These are phyloP conservation scores for Hericium erinaceus DNA, from an alignment of 768 basidiomycete genomes.

Conservation along the genomic window DNA sequence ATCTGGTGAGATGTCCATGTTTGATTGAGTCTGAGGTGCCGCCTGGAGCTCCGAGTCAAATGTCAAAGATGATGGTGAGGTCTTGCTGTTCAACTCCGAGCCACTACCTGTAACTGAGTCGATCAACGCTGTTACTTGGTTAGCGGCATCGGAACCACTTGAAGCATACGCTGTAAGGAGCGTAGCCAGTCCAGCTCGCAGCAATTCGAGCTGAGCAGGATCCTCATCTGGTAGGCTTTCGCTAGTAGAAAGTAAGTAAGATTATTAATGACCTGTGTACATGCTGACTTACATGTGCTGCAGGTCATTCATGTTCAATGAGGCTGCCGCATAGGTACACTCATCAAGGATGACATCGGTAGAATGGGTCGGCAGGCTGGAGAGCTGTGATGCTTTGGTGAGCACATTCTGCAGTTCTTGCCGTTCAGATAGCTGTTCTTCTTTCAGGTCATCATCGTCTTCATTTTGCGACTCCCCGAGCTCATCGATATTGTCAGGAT, in stretches of 20 bases:
- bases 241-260: neutral
- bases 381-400: no score
- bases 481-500: no score
- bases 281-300: neutral
- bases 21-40: neutral
- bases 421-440: neutral
- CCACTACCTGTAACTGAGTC: no score
- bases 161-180: neutral
- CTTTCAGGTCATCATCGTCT: neutral
- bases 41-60: neutral
- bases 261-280: neutral
- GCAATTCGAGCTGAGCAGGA: neutral
- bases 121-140: neutral
- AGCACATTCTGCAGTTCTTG: neutral
- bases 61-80: no score
- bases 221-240: neutral
- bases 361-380: neutral
- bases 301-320: neutral
- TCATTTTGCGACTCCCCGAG: neutral
- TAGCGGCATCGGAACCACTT: neutral
- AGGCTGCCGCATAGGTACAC: neutral
- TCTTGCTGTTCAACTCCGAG: no score
- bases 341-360: neutral
- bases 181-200: neutral
- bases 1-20: neutral